A percentile compares a stretch with the other conserved stretches of the same genome.
Conservation (phyloP, 2,329 filamentous ascomycete genomes). For the Claviceps humidiphila region DNA sequence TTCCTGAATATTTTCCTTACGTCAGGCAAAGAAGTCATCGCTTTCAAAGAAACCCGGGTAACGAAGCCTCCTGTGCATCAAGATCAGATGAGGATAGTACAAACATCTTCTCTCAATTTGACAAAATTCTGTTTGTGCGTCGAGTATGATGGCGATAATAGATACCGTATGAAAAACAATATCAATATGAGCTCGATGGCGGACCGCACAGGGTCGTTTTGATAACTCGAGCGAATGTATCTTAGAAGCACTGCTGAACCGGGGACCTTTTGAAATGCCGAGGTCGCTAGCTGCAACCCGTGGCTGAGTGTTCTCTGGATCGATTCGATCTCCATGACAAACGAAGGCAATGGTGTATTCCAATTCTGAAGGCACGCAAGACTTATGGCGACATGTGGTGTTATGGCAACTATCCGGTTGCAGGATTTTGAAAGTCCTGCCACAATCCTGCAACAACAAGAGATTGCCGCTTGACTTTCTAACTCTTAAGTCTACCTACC, state of each 20-base stretch:
- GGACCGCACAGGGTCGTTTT: conserved; percentile 88
- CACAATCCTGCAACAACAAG: not conserved
- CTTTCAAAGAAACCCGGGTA: not conserved
- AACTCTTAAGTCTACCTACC: not conserved
- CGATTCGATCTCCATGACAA: conserved; percentile 50
- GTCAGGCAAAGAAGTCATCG: conserved; percentile 1
- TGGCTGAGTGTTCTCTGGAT: conserved; percentile 38
- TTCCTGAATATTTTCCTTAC: conserved; percentile 38
- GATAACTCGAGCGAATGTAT: conserved; percentile 94
- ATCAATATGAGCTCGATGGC: conserved; percentile 88
- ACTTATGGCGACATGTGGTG: not conserved
- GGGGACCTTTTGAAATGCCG: conserved; percentile 77
- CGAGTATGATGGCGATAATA: conserved; percentile 83
- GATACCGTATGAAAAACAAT: conserved; percentile 87
- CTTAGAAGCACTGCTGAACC: conserved; percentile 88
- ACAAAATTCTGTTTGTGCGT: conserved; percentile 85
- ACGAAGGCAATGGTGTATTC: not conserved
- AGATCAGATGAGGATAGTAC: conserved; percentile 4
- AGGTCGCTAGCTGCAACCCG: conserved; percentile 37
- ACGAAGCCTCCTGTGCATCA: not conserved
- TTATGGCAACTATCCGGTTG: not conserved
- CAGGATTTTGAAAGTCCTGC: not conserved
- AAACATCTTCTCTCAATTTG: conserved; percentile 65
- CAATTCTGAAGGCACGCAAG: not conserved
- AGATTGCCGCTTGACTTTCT: not conserved